Conservation (phyloP, 228 moss, liverwort and hornwort species). For the Sphagnum magellanicum region DNA sequence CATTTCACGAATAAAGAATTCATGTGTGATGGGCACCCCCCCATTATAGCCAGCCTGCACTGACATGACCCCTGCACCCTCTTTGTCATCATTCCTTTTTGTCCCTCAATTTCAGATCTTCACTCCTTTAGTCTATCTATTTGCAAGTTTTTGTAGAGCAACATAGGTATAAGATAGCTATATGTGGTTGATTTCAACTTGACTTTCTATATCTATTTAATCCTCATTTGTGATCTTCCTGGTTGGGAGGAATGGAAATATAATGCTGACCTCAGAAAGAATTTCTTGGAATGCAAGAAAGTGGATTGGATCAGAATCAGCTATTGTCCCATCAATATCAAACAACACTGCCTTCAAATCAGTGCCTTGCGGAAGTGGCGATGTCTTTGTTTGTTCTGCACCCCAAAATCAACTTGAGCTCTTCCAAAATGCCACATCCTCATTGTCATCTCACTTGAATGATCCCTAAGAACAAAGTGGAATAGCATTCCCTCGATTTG, state of each 20-base stretch:
- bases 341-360: constrained; percentile 35
- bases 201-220: not conserved
- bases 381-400: constrained; percentile 1
- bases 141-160: too few species aligned
- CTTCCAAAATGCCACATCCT: too few species aligned
- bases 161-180: too few species aligned
- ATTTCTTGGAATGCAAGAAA: constrained; percentile 38
- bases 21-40: constrained; percentile 40
- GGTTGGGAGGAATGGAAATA: not conserved
- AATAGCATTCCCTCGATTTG: too few species aligned
- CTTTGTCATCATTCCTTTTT: constrained; percentile 1
- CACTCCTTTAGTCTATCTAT: too few species aligned
- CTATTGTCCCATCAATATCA: constrained; percentile 44
- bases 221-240: not conserved
- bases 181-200: not conserved
- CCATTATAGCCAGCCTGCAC: constrained; percentile 49
- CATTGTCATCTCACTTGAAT: too few species aligned
- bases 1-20: constrained; percentile 33
- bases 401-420: not conserved
- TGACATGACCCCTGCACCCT: constrained; percentile 20
- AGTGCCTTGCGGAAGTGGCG: constrained; percentile 11
- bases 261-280: constrained; percentile 28
- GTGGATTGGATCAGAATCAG: constrained; percentile 48
- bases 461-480: too few species aligned
- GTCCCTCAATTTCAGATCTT: too few species aligned